Conservation (phyloP, 495 filamentous ascomycete species). For the Sphaerosporella brunnea region DNA sequence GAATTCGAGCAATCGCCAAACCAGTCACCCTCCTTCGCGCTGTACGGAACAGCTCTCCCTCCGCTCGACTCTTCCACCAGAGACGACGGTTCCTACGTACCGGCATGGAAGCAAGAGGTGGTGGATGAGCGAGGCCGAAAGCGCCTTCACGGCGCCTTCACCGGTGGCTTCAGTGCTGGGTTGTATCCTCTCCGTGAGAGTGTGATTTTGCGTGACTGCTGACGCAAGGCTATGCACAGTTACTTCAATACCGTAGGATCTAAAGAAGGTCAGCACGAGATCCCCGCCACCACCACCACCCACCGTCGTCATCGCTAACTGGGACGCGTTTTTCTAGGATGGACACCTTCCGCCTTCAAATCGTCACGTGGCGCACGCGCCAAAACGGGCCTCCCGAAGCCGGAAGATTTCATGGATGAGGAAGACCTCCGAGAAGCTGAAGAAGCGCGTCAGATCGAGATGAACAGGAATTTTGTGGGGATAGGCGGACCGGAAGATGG, state of each 20-base stretch:
- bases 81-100: constrained; percentile 87
- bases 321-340: constrained; percentile 33
- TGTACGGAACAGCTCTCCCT: constrained; percentile 76
- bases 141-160: constrained; percentile 89
- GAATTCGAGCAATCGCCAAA: constrained; percentile 62
- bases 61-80: constrained; percentile 57
- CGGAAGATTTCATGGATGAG: constrained; percentile 96
- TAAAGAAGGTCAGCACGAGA: constrained; percentile 47
- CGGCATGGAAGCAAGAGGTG: constrained; percentile 94
- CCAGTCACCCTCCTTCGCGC: constrained; percentile 53
- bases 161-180: constrained; percentile 92
- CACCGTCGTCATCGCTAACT: neutral
- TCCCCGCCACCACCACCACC: neutral
- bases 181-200: constrained; percentile 26
- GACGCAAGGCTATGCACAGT: constrained; percentile 29
- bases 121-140: constrained; percentile 84
- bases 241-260: constrained; percentile 97
- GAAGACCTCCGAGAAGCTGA: constrained; percentile 82
- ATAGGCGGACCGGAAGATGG: constrained; percentile 51
- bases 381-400: constrained; percentile 45
- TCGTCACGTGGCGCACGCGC: constrained; percentile 69
- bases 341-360: constrained; percentile 79
- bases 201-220: neutral
- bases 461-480: constrained; percentile 50
- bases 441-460: constrained; percentile 56